Evolutionary conservation across 495 filamentous ascomycete genomes (phyloP), one percentile per base, ranked within the genome.

Genomic region (Mycothermus thermophilus): DNA sequence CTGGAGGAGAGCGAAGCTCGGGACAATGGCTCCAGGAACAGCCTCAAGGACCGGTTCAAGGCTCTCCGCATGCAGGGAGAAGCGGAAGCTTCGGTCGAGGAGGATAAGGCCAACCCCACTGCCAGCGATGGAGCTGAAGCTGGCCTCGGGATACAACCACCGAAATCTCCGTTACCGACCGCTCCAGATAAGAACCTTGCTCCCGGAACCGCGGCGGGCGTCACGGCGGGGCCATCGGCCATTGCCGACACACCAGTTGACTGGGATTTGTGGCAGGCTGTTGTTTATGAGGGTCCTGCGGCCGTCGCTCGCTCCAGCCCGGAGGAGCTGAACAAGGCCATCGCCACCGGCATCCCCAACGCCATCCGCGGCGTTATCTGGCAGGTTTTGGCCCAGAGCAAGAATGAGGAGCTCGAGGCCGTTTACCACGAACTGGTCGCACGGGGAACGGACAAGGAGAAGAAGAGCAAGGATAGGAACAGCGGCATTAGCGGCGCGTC

Each of bases 191-290:
- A 63, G 10, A 62, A 68, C 35, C 63, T 94, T 8, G 74, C 84
- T 3, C 85, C 86, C 0, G 86, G 86, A 2, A 93, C 83, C 6
- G 84, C 77, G 13, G 74, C 83, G 12, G 85, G 85, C 4, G 66
- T 83, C 25, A 72, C 72, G 12, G 71, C 77, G 3, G 78, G 79
- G 1, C 79, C 76, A 5, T 79, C 83, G 8, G 67, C 73, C 11
- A 63, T 67, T 47, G 61, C 57, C 3, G 81, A 86, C 42, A 65
- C 69, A 4, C 63, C 70, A 6, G 84, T 99, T 10, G 84, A 99
- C 50, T 99, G 90, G 90, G 92, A 96, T 56, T 59, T 99, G 13
- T 99, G 90, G 90, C 87, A 99, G 57, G 65, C 80, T 12, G 80
- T 99, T 1, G 90, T 99, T 20, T 85, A 94, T 43, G 79, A 93